These are phyloP conservation scores for Ustilago cynodontis DNA, from an alignment of 1,284 basidiomycete genomes.

Conservation along the genomic window DNA sequence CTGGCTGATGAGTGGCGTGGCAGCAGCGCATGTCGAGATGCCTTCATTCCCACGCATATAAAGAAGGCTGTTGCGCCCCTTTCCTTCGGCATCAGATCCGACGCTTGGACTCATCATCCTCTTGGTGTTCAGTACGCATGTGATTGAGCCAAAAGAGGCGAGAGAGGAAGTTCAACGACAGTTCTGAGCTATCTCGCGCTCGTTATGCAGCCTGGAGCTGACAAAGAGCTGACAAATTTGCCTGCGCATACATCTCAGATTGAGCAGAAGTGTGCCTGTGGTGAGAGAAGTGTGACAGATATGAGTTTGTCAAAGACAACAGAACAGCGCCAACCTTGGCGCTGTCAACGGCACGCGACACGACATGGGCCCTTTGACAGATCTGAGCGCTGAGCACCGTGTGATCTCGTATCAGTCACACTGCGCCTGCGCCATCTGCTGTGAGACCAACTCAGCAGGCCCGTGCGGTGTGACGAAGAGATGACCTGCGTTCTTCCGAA, in stretches of 20 bases:
- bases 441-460: background rate
- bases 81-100: background rate
- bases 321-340: background rate
- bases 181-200: background rate
- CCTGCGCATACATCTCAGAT: background rate
- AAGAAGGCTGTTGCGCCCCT: background rate
- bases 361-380: background rate
- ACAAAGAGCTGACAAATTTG: background rate
- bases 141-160: background rate
- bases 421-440: no score
- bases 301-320: background rate
- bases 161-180: background rate
- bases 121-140: background rate
- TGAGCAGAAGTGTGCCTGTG: background rate
- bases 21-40: background rate
- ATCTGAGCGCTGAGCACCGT: background rate
- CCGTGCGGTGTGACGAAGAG: background rate
- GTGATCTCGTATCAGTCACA: background rate
- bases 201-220: background rate
- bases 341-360: background rate
- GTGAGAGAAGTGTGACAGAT: background rate
- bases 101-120: constrained; percentile 3
- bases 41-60: background rate
- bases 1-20: constrained; percentile 1
- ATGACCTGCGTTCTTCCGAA: background rate